Conservation (phyloP, 1,139 yeast genomes). For the Diutina pseudorugosa region DNA sequence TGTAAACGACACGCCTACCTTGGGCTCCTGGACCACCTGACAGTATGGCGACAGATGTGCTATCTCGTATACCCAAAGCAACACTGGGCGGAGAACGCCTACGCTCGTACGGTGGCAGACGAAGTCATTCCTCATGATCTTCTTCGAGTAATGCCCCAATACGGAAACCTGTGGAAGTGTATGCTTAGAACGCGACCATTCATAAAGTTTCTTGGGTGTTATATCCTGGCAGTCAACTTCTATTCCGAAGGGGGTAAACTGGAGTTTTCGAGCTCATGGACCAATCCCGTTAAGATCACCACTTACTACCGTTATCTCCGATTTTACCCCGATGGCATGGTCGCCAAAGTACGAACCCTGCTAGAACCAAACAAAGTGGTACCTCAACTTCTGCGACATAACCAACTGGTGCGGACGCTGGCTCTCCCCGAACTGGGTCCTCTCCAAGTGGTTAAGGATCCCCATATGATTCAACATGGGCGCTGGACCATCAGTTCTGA, state of each 20-base stretch:
- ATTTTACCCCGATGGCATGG: constrained; percentile 70
- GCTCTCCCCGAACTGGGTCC: constrained; percentile 5
- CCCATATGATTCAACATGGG: constrained; percentile 34
- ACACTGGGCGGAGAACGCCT: constrained; percentile 9
- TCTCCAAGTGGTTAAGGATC: constrained; percentile 13
- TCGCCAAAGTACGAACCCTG: constrained; percentile 52
- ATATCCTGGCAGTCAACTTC: constrained; percentile 76
- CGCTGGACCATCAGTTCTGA: constrained; percentile 36
- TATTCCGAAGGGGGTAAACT: constrained; percentile 66
- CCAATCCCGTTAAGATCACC: constrained; percentile 67
- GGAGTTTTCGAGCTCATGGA: constrained; percentile 58
- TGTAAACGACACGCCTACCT: constrained; percentile 51
- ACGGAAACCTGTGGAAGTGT: constrained; percentile 38
- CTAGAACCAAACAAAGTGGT: constrained; percentile 56
- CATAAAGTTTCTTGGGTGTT: constrained; percentile 69
- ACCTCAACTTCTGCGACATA: constrained; percentile 16
- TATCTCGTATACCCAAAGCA: constrained; percentile 38
- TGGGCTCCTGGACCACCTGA: constrained; percentile 39
- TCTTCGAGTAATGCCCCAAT: constrained; percentile 29
- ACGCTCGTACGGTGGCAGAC: constrained; percentile 10
- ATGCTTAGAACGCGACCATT: constrained; percentile 50
- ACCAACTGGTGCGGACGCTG: constrained; percentile 5
- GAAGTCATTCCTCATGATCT: constrained; percentile 33
- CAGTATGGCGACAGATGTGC: constrained; percentile 48
- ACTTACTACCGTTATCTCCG: constrained; percentile 81